These are phyloP conservation scores for Colletotrichum spaethianum DNA, from an alignment of 2,329 filamentous ascomycete species.

Conservation along the genomic window DNA sequence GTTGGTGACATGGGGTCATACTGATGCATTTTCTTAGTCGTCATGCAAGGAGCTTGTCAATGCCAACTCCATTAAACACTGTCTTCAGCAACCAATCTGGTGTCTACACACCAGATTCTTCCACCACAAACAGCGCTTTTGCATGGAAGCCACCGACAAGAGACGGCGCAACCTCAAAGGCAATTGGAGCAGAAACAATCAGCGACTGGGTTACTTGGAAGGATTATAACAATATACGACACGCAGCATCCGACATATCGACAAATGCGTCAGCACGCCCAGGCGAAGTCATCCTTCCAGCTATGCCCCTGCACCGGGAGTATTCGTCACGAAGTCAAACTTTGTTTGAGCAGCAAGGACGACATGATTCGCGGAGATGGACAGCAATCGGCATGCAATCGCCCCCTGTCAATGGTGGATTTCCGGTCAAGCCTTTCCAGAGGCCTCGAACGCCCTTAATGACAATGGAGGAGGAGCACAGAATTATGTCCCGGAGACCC, in stretches of 20 bases:
- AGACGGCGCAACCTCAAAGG: conserved; percentile 1
- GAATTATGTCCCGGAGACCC: conserved; percentile 9
- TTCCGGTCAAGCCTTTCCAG: background rate
- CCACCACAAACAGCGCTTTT: background rate
- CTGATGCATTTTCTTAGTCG: conserved; percentile 3
- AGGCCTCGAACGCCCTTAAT: conserved; percentile 21
- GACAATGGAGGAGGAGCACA: conserved; percentile 35
- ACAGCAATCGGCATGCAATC: conserved; percentile 29
- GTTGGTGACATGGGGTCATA: accelerated
- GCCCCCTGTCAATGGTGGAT: background rate
- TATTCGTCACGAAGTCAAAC: conserved; percentile 10
- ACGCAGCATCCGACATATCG: conserved; percentile 25
- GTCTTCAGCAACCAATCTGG: conserved; percentile 13
- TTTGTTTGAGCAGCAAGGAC: background rate
- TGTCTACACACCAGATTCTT: background rate
- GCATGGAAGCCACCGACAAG: conserved; percentile 34
- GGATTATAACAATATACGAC: conserved; percentile 7
- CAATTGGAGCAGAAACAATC: background rate
- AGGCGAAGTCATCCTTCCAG: conserved; percentile 16
- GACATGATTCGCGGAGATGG: conserved; percentile 24
- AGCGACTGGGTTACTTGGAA: conserved; percentile 17
- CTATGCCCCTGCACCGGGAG: background rate
- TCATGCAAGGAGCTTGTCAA: conserved; percentile 30
- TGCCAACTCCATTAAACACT: conserved; percentile 21
- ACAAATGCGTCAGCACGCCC: conserved; percentile 15